phyloP scores from a whole-genome alignment of 1,139 yeast species.

The Yamadazyma membranifaciens region DNA sequence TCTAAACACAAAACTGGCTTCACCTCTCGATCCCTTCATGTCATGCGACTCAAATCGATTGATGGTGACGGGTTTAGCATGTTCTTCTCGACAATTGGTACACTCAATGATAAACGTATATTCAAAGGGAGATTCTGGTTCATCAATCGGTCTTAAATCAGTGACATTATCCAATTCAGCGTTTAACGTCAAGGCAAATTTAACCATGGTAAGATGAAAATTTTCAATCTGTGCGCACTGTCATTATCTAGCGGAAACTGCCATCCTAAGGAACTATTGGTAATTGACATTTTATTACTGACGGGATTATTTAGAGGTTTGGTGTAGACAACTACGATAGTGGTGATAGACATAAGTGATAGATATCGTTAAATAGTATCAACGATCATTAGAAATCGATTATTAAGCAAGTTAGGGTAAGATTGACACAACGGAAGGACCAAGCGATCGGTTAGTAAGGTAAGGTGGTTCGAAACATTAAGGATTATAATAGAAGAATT shows the following conservation, averaged over 20 bases:
- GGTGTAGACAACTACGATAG: neutral
- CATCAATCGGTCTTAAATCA: slow-evolving; percentile 62
- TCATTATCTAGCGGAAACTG: too few relatives aligned
- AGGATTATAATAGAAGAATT: too few relatives aligned
- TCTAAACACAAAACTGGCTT: slow-evolving; percentile 77
- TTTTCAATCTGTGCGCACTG: slow-evolving; percentile 3
- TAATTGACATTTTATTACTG: too few relatives aligned
- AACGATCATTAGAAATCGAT: too few relatives aligned
- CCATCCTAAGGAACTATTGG: neutral
- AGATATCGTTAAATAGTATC: neutral
- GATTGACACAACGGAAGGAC: too few relatives aligned
- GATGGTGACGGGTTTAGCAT: slow-evolving; percentile 71
- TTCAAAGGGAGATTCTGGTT: slow-evolving; percentile 61
- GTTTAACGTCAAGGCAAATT: slow-evolving; percentile 46
- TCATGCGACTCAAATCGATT: slow-evolving; percentile 63
- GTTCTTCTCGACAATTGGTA: slow-evolving; percentile 75
- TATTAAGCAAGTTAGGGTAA: too few relatives aligned
- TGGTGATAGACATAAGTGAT: neutral
- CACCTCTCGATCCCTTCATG: slow-evolving; percentile 73
- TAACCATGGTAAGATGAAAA: slow-evolving; percentile 28
- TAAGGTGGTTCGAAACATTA: too few relatives aligned
- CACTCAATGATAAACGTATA: slow-evolving; percentile 75
- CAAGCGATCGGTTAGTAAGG: too few relatives aligned
- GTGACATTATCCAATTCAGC: slow-evolving; percentile 68
- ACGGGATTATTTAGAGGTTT: too few relatives aligned